Conservation (phyloP, 108 stramenopile genomes). For the Ochromonas danica region DNA sequence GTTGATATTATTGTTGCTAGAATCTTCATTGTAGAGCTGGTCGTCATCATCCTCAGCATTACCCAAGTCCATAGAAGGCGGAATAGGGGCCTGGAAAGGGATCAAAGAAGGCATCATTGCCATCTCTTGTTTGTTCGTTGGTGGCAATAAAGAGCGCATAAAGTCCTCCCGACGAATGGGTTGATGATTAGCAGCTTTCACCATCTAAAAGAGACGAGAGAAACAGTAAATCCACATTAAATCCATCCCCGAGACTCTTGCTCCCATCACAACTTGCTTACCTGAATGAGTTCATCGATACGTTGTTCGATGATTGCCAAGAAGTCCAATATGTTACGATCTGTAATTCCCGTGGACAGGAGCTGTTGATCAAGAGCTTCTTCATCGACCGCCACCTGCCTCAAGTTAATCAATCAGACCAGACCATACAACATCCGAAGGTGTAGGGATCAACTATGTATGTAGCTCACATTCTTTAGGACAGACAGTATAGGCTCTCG, state of each 20-base stretch:
- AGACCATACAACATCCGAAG: background rate
- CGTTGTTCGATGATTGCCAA: constrained; percentile 42
- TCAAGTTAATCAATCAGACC: background rate
- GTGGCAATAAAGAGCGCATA: background rate
- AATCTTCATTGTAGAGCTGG: too few relatives aligned
- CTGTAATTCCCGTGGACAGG: constrained; percentile 39
- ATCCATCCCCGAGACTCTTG: background rate
- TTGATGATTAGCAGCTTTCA: constrained; percentile 28
- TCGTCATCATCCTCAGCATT: background rate
- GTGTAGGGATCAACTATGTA: background rate
- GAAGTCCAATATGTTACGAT: constrained; percentile 39
- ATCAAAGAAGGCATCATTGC: background rate
- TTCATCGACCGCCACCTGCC: constrained; percentile 30
- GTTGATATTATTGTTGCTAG: too few relatives aligned
- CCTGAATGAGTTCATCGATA: constrained; percentile 43
- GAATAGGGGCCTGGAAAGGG: background rate
- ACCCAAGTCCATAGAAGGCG: background rate
- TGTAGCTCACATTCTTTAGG: constrained; percentile 2
- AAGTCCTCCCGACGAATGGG: constrained; percentile 23
- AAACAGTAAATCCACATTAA: too few relatives aligned
- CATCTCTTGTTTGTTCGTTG: background rate
- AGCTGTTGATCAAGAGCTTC: constrained; percentile 24
- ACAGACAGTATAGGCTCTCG: background rate
- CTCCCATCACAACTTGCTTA: background rate
- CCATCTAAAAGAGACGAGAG: constrained; percentile 23